Evolutionary conservation across 768 basidiomycete genomes (phyloP), one percentile per base, ranked within the genome.

Genomic region (Mrakia blollopis): DNA sequence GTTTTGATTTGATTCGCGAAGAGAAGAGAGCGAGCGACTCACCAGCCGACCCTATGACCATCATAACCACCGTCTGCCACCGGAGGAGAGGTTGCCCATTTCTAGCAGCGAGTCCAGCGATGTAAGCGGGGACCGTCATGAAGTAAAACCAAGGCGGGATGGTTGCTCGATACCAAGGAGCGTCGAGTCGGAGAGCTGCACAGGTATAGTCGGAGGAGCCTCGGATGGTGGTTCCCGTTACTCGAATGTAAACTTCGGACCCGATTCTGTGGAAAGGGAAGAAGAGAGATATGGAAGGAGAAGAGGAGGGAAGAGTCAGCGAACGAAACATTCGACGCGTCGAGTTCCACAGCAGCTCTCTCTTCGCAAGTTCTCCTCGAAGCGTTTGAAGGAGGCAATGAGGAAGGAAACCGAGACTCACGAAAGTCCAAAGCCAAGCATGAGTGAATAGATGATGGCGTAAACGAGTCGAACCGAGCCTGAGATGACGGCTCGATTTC

Each of bases 391-490:
- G 21, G 60, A 32, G 35, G 32, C 11, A 41, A 6, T 47, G 39
- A 11, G 39, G 6, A 41, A 11, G 39, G 39, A 41, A 37, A 0
- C n/a, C 25, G 23, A 61, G 32, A 75, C 79, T 62, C 44, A 79
- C 79, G 91, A 88, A 16, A 93, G 88, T 8, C 93, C 93, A 81
- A 94, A 92, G 0, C 91, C 90, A 16, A 86, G 80, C 82, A 85
- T 85, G 13, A 85, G 80, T 25, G 91, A 89, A 81, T 94, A 94
- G 52, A 86, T 82, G 73, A 91, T 86, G 30, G 91, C 87, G 80
- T 91, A 94, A 79, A 91, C 91, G 23, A 94, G 86, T 54, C 92
- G 87, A 44, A 94, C 92, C 16, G 91, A 90, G 25, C 93, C 92
- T 0, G 91, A 86, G 37, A 93, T 88, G 80, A 95, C 89, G 78